These are phyloP conservation scores for Leavenworthia alabamica DNA, from an alignment of 345 rosid genomes.

Conservation along the genomic window DNA sequence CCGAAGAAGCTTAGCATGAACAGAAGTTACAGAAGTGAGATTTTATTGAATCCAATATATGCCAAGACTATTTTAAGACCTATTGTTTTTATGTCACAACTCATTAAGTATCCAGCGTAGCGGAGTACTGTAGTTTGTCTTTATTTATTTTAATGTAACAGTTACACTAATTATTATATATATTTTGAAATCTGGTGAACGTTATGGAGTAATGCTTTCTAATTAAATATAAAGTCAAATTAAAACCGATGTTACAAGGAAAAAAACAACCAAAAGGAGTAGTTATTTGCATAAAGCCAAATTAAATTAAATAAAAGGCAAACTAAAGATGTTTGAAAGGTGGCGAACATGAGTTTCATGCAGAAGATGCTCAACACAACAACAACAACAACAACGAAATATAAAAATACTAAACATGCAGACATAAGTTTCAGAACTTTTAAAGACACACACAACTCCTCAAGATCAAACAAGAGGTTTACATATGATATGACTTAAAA, in stretches of 20 bases:
- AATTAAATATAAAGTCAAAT: not conserved
- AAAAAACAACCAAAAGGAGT: not conserved
- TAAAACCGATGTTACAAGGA: not conserved
- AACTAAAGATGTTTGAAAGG: not conserved
- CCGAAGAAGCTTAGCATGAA: not conserved
- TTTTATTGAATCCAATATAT: not conserved
- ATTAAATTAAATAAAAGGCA: not conserved
- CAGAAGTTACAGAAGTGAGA: not conserved
- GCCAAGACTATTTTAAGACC: not conserved
- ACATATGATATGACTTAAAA: not conserved
- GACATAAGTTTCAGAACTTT: not conserved
- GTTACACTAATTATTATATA: not conserved
- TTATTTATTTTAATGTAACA: not conserved
- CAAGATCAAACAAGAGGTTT: not conserved
- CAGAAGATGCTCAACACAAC: not conserved
- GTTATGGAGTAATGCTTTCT: not conserved
- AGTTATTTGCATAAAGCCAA: not conserved
- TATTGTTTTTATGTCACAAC: too few relatives aligned
- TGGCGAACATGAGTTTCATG: not conserved
- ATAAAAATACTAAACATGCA: not conserved
- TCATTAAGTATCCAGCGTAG: not conserved
- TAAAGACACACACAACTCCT: not conserved
- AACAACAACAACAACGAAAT: not conserved
- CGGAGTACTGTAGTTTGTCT: not conserved
- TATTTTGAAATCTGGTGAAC: not conserved